A percentile compares a stretch with the other conserved stretches of the same genome.
Evolutionary conservation across 768 basidiomycete species (phyloP).

Genomic region (Rhizopogon sp.): DNA sequence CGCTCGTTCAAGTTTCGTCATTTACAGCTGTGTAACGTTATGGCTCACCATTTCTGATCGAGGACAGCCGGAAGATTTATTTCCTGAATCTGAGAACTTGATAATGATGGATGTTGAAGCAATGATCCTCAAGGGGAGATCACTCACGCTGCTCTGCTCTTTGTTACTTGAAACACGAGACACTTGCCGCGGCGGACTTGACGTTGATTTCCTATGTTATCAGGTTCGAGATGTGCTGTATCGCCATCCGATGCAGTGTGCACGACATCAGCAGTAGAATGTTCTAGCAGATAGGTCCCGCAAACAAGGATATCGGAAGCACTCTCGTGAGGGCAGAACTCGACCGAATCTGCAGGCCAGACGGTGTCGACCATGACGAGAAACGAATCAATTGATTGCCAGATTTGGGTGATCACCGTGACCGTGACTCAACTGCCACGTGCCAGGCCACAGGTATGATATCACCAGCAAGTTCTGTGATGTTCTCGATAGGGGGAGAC

Average conservation of each 20-base stretch:
- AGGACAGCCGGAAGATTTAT: slow-evolving; percentile 76
- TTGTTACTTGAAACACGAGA: slow-evolving; percentile 52
- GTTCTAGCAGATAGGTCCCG: slow-evolving; percentile 85
- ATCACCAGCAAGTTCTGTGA: slow-evolving; percentile 1
- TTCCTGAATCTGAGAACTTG: slow-evolving; percentile 58
- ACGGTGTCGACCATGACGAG: slow-evolving; percentile 47
- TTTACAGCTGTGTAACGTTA: background rate
- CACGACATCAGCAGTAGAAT: slow-evolving; percentile 23
- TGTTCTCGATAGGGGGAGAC: background rate
- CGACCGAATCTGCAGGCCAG: slow-evolving; percentile 87
- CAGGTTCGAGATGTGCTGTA: background rate
- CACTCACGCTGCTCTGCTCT: slow-evolving; percentile 32
- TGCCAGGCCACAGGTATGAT: background rate
- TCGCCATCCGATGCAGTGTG: background rate
- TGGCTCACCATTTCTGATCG: slow-evolving; percentile 90
- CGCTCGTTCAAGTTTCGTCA: slow-evolving; percentile 4
- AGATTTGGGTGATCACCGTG: background rate
- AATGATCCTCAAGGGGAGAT: background rate
- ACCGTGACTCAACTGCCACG: no score
- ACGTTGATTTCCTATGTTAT: slow-evolving; percentile 1
- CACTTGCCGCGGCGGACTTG: slow-evolving; percentile 67
- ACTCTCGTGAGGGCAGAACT: slow-evolving; percentile 76
- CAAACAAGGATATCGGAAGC: slow-evolving; percentile 69
- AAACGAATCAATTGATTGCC: slow-evolving; percentile 3
- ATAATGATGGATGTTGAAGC: background rate